Base-by-base conservation (phyloP, 2,329 filamentous ascomycete genomes). In the Penicillium concentricum region DNA sequence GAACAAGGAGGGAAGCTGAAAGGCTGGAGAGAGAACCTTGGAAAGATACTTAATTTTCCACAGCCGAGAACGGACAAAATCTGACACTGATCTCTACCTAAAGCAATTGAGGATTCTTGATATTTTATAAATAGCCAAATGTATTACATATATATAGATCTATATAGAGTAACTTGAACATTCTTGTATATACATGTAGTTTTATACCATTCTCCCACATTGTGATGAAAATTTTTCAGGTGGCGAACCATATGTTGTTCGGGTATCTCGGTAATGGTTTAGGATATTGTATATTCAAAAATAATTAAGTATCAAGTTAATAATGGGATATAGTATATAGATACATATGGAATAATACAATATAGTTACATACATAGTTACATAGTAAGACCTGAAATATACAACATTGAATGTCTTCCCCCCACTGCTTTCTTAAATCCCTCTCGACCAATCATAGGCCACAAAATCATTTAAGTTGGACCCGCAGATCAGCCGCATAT, bases 361-460 rank as follows among this genome's bases (percentile, higher is more conserved):
- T n/a, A n/a, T n/a, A n/a, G n/a, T n/a, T n/a, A n/a, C n/a, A n/a
- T n/a, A n/a, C n/a, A n/a, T n/a, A n/a, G n/a, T n/a, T n/a, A n/a
- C n/a, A n/a, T n/a, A n/a, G n/a, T n/a, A n/a, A n/a, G n/a, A n/a
- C 42, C 22, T 24, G 22, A 20, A 45, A 45, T 12, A 32, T 32
- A 45, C 26, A 46, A 46, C 28, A 46, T 5, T 7, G 16, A 15
- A 15, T 20, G 37, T 46, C 24, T 49, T 41, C 34, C 34, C 44
- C 32, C 41, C 38, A 54, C 48, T 46, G 13, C 18, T 55, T 59
- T 55, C 48, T 64, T 61, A 64, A 57, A 56, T 38, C 16, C 5
- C 6, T 3, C 5, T 39, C 9, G 13, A 2, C 63, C 63, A 65
- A 65, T 63, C 54, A 64, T 13, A 15, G 10, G 2, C 15, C 22